Conservation (phyloP, 257 asterid species). For the Rhazya stricta region DNA sequence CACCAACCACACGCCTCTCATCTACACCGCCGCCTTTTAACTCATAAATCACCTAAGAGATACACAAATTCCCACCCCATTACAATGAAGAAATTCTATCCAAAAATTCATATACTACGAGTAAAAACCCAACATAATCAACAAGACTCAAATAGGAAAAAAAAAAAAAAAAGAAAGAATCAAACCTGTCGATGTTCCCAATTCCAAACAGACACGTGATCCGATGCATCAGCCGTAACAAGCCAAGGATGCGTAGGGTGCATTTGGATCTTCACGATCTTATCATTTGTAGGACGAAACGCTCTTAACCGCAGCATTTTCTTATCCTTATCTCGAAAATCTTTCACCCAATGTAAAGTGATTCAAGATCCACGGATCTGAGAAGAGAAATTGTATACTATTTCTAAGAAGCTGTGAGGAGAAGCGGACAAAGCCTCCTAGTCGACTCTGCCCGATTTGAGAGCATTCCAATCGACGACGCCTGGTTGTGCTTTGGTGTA, state of each 20-base stretch:
- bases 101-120: neutral
- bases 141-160: neutral
- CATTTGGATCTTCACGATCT: slow-evolving; percentile 90
- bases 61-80: neutral
- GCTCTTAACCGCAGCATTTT: slow-evolving; percentile 77
- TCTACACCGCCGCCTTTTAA: slow-evolving; percentile 98
- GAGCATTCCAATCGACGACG: slow-evolving; percentile 7
- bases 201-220: slow-evolving; percentile 99
- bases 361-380: slow-evolving; percentile 21
- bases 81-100: neutral
- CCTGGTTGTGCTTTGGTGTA: neutral
- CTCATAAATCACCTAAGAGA: slow-evolving; percentile 79
- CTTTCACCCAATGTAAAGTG: slow-evolving; percentile 3
- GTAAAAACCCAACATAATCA: neutral
- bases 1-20: slow-evolving; percentile 97
- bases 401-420: neutral
- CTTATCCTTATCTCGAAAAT: neutral
- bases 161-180: neutral
- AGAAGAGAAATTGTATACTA: neutral
- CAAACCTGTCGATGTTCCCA: slow-evolving; percentile 98
- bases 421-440: neutral
- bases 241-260: slow-evolving; percentile 99
- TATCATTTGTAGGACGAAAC: slow-evolving; percentile 91
- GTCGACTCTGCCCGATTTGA: too few relatives aligned
- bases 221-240: slow-evolving; percentile 94